Evolutionary conservation across 2,329 filamentous ascomycete genomes (phyloP).

Genomic region (Stagonosporopsis rhizophila): DNA sequence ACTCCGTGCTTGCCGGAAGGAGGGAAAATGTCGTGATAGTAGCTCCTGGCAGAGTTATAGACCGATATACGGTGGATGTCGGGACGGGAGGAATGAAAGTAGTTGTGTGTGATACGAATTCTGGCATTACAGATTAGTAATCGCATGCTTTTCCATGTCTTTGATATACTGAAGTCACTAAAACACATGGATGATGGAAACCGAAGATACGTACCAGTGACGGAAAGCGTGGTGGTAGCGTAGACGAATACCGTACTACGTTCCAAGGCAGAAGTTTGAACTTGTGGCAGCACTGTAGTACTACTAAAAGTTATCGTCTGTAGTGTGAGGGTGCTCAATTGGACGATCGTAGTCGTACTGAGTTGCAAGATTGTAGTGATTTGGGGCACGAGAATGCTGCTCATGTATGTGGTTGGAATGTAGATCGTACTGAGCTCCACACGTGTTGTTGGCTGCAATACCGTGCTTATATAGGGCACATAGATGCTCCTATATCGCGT

Average conservation of each 20-base stretch:
- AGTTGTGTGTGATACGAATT: not conserved
- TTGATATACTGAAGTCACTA: too few relatives aligned
- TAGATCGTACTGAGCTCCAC: not conserved
- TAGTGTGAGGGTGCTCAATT: not conserved
- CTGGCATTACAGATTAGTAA: not conserved
- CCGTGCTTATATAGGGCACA: not conserved
- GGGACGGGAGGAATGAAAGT: not conserved
- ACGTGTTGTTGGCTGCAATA: not conserved
- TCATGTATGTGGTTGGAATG: not conserved
- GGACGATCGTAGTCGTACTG: not conserved
- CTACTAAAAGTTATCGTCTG: too few relatives aligned
- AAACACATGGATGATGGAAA: not conserved
- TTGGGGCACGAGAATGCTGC: not conserved
- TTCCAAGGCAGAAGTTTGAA: too few relatives aligned
- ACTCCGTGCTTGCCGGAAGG: too few relatives aligned
- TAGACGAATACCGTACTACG: not conserved
- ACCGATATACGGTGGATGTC: not conserved
- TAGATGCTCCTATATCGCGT: not conserved
- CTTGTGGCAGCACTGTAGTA: not conserved
- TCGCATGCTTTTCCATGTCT: not conserved
- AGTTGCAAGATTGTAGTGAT: not conserved
- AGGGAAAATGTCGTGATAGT: too few relatives aligned
- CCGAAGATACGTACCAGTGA: conserved; percentile 1
- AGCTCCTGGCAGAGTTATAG: too few relatives aligned
- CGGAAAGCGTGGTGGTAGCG: not conserved